phyloP scores from a whole-genome alignment of 164 flowering plant species.

The Brasenia schreberi region DNA sequence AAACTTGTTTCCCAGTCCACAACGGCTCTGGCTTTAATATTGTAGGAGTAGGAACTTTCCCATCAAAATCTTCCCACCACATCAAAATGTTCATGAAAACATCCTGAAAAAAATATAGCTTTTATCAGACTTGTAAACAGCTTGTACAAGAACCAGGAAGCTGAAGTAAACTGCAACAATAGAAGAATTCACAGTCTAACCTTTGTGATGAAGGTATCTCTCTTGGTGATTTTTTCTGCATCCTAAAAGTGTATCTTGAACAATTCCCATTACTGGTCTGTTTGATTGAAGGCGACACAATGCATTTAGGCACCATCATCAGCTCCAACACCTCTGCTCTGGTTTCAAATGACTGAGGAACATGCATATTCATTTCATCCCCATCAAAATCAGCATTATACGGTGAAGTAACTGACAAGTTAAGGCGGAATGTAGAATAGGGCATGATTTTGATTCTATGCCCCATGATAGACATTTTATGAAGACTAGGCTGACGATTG shows the following conservation, averaged over 20 bases:
- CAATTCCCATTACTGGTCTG: slow-evolving; percentile 98
- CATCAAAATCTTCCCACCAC: slow-evolving; percentile 99
- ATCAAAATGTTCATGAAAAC: slow-evolving; percentile 95
- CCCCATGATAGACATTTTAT: slow-evolving; percentile 99
- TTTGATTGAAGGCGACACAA: slow-evolving; percentile 93
- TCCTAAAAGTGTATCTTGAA: slow-evolving; percentile 94
- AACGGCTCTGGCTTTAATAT: slow-evolving; percentile 91
- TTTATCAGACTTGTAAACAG: neutral
- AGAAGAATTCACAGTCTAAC: too few species aligned
- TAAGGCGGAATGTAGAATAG: slow-evolving; percentile 88
- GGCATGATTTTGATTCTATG: slow-evolving; percentile 99
- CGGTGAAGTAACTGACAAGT: slow-evolving; percentile 94
- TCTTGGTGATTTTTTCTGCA: slow-evolving; percentile 95
- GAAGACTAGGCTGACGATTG: slow-evolving; percentile 96
- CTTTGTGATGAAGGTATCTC: slow-evolving; percentile 50
- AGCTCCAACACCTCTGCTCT: slow-evolving; percentile 97
- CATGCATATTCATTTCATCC: slow-evolving; percentile 99
- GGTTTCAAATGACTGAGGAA: slow-evolving; percentile 98
- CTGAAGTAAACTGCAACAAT: too few species aligned
- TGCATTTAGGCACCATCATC: slow-evolving; percentile 99
- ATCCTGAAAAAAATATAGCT: slow-evolving; percentile 43
- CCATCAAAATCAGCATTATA: slow-evolving; percentile 99
- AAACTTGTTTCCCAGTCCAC: slow-evolving; percentile 99
- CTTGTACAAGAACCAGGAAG: neutral
- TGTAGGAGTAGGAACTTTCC: slow-evolving; percentile 91